Percentiles rank a stretch among this genome's conserved stretches.
Conservation (phyloP, 257 asterid genomes). For the Nicotiana attenuata region DNA sequence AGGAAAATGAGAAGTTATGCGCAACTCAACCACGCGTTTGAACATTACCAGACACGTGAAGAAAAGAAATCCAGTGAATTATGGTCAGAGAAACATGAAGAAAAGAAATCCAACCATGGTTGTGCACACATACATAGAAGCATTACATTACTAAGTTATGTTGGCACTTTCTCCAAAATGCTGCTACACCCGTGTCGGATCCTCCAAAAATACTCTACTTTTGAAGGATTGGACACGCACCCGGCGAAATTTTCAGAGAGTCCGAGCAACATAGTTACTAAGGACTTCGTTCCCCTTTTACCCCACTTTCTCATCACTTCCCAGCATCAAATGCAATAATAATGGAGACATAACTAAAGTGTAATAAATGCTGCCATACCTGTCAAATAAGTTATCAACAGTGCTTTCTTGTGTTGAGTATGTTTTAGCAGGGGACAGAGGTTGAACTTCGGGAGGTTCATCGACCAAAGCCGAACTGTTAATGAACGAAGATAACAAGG, state of each 20-base stretch:
- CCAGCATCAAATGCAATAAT: background rate
- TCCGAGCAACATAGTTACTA: too few relatives aligned
- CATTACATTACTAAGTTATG: too few relatives aligned
- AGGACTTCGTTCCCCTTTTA: background rate
- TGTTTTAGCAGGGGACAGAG: constrained; percentile 33
- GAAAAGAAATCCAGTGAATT: background rate
- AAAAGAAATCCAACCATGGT: background rate
- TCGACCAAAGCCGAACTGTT: constrained; percentile 42
- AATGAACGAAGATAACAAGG: constrained; percentile 61
- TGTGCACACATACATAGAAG: background rate
- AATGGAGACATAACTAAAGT: background rate
- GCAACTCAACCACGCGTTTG: background rate
- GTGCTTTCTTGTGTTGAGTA: constrained; percentile 21
- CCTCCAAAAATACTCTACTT: too few relatives aligned
- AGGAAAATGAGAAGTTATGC: background rate
- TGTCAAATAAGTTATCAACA: constrained; percentile 31
- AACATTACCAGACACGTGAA: background rate
- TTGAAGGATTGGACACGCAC: too few relatives aligned
- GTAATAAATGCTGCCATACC: constrained; percentile 28
- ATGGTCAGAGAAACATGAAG: background rate
- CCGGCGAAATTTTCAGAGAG: too few relatives aligned
- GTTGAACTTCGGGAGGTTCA: constrained; percentile 31
- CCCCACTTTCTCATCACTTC: background rate
- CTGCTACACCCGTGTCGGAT: too few relatives aligned
- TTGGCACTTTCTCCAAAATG: too few relatives aligned